Evolutionary conservation across 495 filamentous ascomycete species (phyloP), one percentile per base, ranked within the genome.

Genomic region (Trichocladium antarcticum): DNA sequence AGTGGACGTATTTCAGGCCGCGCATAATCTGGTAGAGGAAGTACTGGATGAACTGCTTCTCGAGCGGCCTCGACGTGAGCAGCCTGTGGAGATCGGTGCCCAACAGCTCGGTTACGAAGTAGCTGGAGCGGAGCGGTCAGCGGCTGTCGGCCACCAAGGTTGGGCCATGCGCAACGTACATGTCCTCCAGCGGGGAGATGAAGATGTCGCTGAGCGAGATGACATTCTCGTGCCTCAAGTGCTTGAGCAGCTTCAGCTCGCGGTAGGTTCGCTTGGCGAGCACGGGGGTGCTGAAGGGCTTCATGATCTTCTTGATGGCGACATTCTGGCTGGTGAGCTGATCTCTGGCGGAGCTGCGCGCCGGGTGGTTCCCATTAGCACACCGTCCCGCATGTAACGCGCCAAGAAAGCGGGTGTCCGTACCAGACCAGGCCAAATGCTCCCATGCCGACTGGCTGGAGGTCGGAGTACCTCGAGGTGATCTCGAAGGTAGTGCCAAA

Each of bases 251-350:
- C 75, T 98, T 98, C 67, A 98, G 73, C 63, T 98, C 92, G 50
- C 92, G 84, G 63, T 98, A 98, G 21, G 92, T 98, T 61, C 92
- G 75, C 75, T 98, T 98, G 17, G 92, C 92, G 35, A 98, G 71
- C 37, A 98, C 92, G 6, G 92, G 92, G 10, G 92, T 98, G 74
- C 88, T 95, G 72, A 98, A 98, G 6, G 92, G 92, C 75, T 98
- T 98, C 93, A 98, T 97, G 62, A 98, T 98, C 76, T 98, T 98
- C 79, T 98, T 98, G 58, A 98, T 88, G 27, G 92, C 92, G 49
- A 98, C 92, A 62, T 86, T 86, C 64, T 95, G 87, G 58, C 74
- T 82, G 44, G 93, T 97, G 64, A 98, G 87, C 75, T 96, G 87
- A 65, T 98, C 92, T 70, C 84, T 90, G 49, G 92, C 92, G 38